Base-by-base conservation (phyloP, 345 rosid species). In the Anastatica hierochuntica region DNA sequence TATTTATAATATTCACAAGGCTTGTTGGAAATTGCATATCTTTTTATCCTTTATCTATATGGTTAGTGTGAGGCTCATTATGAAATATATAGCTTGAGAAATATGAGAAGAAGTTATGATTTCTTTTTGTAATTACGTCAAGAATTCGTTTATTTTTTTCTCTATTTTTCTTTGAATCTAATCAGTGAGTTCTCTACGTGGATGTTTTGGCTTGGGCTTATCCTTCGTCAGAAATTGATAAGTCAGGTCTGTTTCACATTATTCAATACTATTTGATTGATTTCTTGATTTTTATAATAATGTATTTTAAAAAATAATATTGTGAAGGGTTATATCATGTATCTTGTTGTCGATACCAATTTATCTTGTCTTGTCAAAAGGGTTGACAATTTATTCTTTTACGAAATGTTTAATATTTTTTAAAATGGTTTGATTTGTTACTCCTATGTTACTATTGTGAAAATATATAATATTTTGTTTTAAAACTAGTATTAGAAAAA, bases 231-330 rank as follows among this genome's bases (percentile, higher is more conserved):
- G 43, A 33, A 23, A 18, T 26, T 56, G 70, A 57, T 49, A 57
- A 65, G 70, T 50, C 63, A 65, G 46, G 58, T 57, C 63, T 14
- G 40, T 65, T 57, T 58, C 56, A 18, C 69, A 56, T 48, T 64
- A 56, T 64, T 64, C 63, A 64, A 56, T 26, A 35, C 52, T 49
- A 56, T 24, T 49, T 42, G 46, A 56, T 64, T 56, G 52, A 47
- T 15, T 55, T 54, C n/a, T n/a, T n/a, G n/a, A n/a, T 20, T 37
- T n/a, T 16, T 24, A 7, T 24, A n/a, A 24, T 24, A 24, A 3
- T 24, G 3, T 24, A 24, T 24, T 24, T 24, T n/a, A n/a, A n/a
- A n/a, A n/a, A n/a, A n/a, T n/a, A n/a, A 7, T 53, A 33, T 55
- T 49, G 56, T 47, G 40, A 64, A 64, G 40, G 52, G 52, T 43